Evolutionary conservation across 352 stramenopile species (phyloP).

Genomic region (Pythium periplocum): DNA sequence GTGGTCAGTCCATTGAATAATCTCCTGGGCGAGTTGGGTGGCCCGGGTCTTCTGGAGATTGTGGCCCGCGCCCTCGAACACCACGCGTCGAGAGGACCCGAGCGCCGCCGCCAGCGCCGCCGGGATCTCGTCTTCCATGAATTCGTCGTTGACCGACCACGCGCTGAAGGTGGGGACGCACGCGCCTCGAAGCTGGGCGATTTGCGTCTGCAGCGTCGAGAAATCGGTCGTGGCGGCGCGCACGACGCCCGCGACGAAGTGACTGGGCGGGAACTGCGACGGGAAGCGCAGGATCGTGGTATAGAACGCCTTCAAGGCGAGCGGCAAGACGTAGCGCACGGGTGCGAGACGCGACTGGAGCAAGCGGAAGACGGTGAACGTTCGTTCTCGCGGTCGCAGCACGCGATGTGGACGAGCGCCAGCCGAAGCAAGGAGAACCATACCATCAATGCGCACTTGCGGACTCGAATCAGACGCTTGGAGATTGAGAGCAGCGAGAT

Average conservation of each 20-base stretch:
- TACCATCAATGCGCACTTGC: constrained; percentile 27
- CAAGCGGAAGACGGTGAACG: constrained; percentile 27
- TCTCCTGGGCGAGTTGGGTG: constrained; percentile 25
- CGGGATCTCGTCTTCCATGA: constrained; percentile 60
- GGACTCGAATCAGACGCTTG: constrained; percentile 9
- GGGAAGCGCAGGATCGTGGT: constrained; percentile 43
- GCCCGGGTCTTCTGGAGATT: constrained; percentile 78
- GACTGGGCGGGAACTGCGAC: constrained; percentile 28
- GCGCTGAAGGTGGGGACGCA: constrained; percentile 42
- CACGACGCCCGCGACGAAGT: constrained; percentile 54
- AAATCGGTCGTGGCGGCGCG: constrained; percentile 50
- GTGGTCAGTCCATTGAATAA: constrained; percentile 34
- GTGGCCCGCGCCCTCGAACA: constrained; percentile 48
- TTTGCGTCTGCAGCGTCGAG: constrained; percentile 21
- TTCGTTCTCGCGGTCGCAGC: constrained; percentile 26
- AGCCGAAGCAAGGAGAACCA: constrained; percentile 44
- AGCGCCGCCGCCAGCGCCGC: constrained; percentile 27
- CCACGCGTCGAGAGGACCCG: constrained; percentile 29
- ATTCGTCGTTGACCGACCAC: constrained; percentile 51
- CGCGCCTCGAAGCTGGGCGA: constrained; percentile 16
- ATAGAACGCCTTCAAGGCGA: constrained; percentile 39
- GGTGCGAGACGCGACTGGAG: constrained; percentile 16
- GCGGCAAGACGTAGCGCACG: constrained; percentile 15
- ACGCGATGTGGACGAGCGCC: constrained; percentile 42
- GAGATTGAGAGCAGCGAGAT: constrained; percentile 37